Conservation (phyloP, 2,329 filamentous ascomycete genomes). For the Macroventuria anomochaeta region DNA sequence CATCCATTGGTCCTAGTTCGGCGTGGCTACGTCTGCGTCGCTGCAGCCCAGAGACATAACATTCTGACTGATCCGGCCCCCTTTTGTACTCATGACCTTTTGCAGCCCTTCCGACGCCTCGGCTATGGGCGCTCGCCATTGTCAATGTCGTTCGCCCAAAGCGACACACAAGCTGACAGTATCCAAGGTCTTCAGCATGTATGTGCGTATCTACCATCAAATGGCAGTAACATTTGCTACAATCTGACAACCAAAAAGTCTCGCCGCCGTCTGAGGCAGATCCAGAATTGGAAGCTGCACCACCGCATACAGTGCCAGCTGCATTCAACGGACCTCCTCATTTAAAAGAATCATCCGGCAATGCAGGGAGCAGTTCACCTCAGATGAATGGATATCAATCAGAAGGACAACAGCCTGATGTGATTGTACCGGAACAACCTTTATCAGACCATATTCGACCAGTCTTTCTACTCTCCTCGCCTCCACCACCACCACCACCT, state of each 20-base stretch:
- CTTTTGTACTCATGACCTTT: not conserved
- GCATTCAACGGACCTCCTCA: not conserved
- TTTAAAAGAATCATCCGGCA: too few relatives aligned
- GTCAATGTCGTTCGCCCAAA: not conserved
- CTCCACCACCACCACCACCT: not conserved
- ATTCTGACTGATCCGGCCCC: not conserved
- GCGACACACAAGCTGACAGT: not conserved
- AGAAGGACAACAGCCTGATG: not conserved
- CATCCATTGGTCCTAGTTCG: not conserved
- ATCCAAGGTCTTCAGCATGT: not conserved
- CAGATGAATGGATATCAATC: not conserved
- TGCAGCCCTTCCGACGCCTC: not conserved
- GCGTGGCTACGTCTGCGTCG: not conserved
- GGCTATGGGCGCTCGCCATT: not conserved
- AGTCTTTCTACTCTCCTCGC: not conserved
- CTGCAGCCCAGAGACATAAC: not conserved
- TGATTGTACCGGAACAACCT: not conserved
- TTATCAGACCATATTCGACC: not conserved
- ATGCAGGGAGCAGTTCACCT: not conserved
- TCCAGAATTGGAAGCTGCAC: not conserved
- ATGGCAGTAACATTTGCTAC: not conserved
- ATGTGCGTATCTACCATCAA: not conserved
- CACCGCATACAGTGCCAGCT: not conserved
- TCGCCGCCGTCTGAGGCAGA: not conserved
- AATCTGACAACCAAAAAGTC: not conserved